A percentile compares a stretch with the other conserved stretches of the same genome.
phyloP scores from a whole-genome alignment of 768 basidiomycete species.

The Russula griseocarnosa region DNA sequence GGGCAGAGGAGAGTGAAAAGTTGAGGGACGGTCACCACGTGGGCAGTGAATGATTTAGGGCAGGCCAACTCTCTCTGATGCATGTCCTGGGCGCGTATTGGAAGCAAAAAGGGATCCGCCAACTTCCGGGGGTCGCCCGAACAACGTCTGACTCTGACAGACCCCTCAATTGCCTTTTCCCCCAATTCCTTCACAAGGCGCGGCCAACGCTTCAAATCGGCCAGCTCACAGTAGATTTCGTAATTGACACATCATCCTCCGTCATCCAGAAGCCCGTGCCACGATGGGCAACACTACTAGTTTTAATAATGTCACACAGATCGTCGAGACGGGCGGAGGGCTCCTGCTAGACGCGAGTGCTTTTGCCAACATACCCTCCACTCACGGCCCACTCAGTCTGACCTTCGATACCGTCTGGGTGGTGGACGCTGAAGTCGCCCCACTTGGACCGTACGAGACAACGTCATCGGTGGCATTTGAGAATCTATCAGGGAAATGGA shows the following conservation, averaged over 20 bases:
- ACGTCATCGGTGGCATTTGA: slow-evolving; percentile 7
- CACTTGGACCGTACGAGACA: slow-evolving; percentile 14
- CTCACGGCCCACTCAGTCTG: slow-evolving; percentile 6
- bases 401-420: slow-evolving; percentile 19
- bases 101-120: background rate
- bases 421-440: background rate
- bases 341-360: slow-evolving; percentile 18
- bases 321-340: slow-evolving; percentile 11
- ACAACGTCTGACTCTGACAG: background rate
- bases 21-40: background rate
- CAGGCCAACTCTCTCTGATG: background rate
- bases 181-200: background rate
- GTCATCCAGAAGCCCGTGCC: background rate
- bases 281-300: slow-evolving; percentile 15
- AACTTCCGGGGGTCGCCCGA: background rate
- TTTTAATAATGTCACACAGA: slow-evolving; percentile 12
- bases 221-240: background rate
- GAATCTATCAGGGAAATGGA: slow-evolving; percentile 17
- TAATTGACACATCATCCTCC: background rate
- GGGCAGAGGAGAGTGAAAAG: background rate
- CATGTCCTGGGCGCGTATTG: too few species aligned
- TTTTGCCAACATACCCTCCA: slow-evolving; percentile 8
- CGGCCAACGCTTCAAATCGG: background rate
- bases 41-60: slow-evolving; percentile 2
- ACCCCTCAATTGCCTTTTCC: background rate